Evolutionary conservation across 257 asterid species (phyloP).

Genomic region (Ehretia macrophylla): DNA sequence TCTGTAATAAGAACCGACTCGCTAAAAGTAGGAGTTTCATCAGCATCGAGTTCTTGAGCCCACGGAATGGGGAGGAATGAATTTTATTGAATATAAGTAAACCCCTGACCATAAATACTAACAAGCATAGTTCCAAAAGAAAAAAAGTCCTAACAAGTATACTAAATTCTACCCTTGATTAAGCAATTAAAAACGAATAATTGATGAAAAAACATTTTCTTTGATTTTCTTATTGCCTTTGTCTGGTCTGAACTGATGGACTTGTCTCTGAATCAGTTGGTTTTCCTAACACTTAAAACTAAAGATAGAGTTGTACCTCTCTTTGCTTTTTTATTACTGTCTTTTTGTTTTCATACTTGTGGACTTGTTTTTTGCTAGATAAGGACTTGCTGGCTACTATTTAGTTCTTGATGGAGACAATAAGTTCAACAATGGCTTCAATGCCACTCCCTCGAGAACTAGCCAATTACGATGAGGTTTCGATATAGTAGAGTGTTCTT

Average conservation of each 20-base stretch:
- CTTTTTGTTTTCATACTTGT: not conserved
- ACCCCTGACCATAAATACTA: too few relatives aligned
- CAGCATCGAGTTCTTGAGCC: too few relatives aligned
- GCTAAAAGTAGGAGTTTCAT: too few relatives aligned
- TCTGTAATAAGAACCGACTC: too few relatives aligned
- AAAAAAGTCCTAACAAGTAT: too few relatives aligned
- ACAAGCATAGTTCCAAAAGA: too few relatives aligned
- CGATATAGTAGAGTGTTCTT: slow-evolving; percentile 77
- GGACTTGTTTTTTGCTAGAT: slow-evolving; percentile 38
- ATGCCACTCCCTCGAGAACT: slow-evolving; percentile 58
- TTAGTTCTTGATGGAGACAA: slow-evolving; percentile 53
- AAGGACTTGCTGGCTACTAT: slow-evolving; percentile 32
- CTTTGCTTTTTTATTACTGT: slow-evolving; percentile 7
- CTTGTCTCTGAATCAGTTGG: slow-evolving; percentile 35
- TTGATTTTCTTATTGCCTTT: slow-evolving; percentile 21
- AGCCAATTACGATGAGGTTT: slow-evolving; percentile 66
- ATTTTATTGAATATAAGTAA: too few relatives aligned
- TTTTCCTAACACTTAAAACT: slow-evolving; percentile 37
- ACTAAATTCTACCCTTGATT: too few relatives aligned
- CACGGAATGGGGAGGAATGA: too few relatives aligned
- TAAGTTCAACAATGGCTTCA: slow-evolving; percentile 45
- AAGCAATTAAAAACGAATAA: too few relatives aligned
- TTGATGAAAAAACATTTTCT: slow-evolving; percentile 26
- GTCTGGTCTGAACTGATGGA: slow-evolving; percentile 30
- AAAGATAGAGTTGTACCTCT: slow-evolving; percentile 21